Percentiles rank a stretch among this genome's conserved stretches.
Evolutionary conservation across 306 rosid genomes (phyloP).

Genomic region (Cicer bijugum): DNA sequence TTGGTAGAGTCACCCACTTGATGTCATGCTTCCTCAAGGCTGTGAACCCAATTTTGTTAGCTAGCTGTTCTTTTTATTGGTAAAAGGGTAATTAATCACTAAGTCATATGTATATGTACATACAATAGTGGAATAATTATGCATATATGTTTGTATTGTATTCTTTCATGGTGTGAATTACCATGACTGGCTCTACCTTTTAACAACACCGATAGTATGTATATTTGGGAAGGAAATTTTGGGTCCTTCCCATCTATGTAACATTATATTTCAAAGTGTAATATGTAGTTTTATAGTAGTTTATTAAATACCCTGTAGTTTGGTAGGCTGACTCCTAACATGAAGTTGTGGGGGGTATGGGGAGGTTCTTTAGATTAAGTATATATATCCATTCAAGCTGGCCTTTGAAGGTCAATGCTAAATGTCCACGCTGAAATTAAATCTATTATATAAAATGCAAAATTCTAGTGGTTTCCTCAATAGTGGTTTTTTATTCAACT

Average conservation of each 20-base stretch:
- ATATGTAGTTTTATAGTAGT: conserved; percentile 41
- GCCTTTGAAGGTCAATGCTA: not conserved
- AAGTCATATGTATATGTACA: conserved; percentile 60
- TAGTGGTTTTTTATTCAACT: too few species aligned
- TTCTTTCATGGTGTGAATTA: conserved; percentile 57
- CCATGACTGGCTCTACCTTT: conserved; percentile 44
- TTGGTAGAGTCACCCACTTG: conserved; percentile 74
- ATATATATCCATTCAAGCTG: conserved; percentile 20
- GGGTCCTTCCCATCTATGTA: conserved; percentile 49
- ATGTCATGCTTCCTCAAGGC: conserved; percentile 42
- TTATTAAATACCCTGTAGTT: conserved; percentile 27
- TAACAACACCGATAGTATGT: conserved; percentile 41
- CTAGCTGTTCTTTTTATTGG: conserved; percentile 57
- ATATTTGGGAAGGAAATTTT: conserved; percentile 41
- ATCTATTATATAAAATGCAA: conserved; percentile 14
- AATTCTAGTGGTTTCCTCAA: not conserved
- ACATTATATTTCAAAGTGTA: conserved; percentile 38
- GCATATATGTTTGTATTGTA: conserved; percentile 54
- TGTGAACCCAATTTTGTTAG: conserved; percentile 81
- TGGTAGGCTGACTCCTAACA: conserved; percentile 9
- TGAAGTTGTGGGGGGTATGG: conserved; percentile 37
- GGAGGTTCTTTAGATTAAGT: conserved; percentile 17
- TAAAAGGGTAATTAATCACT: conserved; percentile 28
- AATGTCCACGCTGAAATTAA: not conserved
- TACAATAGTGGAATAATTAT: conserved; percentile 51